Base-by-base conservation (phyloP, 257 asterid genomes). In the Datura wrightii region DNA sequence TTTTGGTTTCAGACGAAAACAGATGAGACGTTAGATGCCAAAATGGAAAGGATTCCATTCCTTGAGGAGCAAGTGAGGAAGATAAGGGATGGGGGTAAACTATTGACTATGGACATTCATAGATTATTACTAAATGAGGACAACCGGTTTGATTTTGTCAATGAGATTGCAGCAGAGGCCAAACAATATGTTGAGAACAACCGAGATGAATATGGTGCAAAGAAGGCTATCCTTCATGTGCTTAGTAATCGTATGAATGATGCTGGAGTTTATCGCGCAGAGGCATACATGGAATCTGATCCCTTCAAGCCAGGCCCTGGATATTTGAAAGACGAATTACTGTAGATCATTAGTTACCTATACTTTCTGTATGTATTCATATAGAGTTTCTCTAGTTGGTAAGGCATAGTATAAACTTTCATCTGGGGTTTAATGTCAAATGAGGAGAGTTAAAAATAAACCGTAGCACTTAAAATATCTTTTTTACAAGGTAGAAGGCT, bases 241-340 rank as follows among this genome's bases (percentile, higher is more conserved):
- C 89, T 96, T 83, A 94, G 95, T 87, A 96, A 96, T 79, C 97
- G 98, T 6, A 92, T 96, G 94, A 96, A 94, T 14, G 99, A 96
- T 81, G 89, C 98, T 80, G 99, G 99, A 19, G 87, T 90, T 59
- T 86, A 88, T 83, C 94, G 99, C 4, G 92, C 98, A 5, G 98
- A 96, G 80, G 99, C 94, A 39, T 96, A 96, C 90, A 66, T 87
- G 74, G 95, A 92, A 85, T 82, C 90, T 6, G 98, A 96, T 70
- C 97, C 97, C 54, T 96, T 92, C 90, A 96, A 93, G 87, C 98
- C 99, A 2, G 99, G 95, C 74, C 98, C 99, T 15, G 98, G 98
- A 41, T 94, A 89, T 88, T 80, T 92, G 82, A 92, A 91, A 84
- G 91, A 90, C 36, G 96, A 94, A 54, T 92, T 96, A 34, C 65